Evolutionary conservation across 2,329 filamentous ascomycete species (phyloP), one percentile per base, ranked within the genome.

Genomic region (Ophiostoma fasciatum): DNA sequence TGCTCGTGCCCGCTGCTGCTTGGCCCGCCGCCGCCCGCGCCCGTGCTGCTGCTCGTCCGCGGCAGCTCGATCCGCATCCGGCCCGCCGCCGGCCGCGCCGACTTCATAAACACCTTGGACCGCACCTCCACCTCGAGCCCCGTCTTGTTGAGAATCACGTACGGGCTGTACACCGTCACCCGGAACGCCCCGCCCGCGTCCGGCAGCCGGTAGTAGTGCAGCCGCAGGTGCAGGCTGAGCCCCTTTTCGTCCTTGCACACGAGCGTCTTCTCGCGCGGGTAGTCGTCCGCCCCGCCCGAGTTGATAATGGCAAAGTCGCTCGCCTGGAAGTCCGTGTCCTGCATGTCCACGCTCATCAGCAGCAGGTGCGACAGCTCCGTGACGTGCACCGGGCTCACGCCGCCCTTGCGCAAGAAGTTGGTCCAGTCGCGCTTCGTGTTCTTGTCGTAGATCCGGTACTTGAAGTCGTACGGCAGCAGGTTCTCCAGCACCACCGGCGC

Each of bases 261-360:
- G 5, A 98, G 57, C 1, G 67, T 74, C 42, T 77, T 72, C 55
- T 98, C 90, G 47, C 82, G 80, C 35, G 77, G 74, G 63, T 94
- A 96, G 50, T 94, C 88, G 45, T 88, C 81, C 34, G 83, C 77
- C 39, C 75, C 74, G 37, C 82, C 87, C 3, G 87, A 78, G 51
- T 98, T 98, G 63, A 98, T 88, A 49, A 98, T 93, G 18, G 87
- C 79, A 59, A 96, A 98, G 44, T 98, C 90, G 59, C 90, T 96
- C 14, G 85, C 71, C 51, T 85, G 92, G 66, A 92, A 94, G 1
- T 82, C 75, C 0, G 85, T 94, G 51, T 98, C 90, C 58, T 98
- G 84, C 77, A 98, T 83, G 49, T 96, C 87, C 43, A 98, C 72
- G 49, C 88, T 96, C 49, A 98, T 71, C 21, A 98, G 66, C 4